Percentiles rank a stretch among this genome's conserved stretches.
Evolutionary conservation across 2,329 filamentous ascomycete species (phyloP).

Genomic region (Neoascochyta sp.): DNA sequence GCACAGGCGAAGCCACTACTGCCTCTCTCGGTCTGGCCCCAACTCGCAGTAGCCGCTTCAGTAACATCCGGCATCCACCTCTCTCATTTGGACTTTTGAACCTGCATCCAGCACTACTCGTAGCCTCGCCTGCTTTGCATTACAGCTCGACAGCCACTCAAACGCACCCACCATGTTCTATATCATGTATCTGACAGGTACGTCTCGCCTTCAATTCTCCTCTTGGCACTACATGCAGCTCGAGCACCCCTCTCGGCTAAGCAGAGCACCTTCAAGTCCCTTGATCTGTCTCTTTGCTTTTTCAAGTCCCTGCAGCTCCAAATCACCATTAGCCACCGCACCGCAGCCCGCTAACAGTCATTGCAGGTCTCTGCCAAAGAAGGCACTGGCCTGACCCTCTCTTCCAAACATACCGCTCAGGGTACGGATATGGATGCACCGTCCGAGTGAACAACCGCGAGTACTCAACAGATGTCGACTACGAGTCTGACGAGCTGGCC

Average conservation of each 20-base stretch:
- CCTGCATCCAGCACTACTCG: constrained; percentile 20
- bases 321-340: neutral
- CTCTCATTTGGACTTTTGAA: constrained; percentile 21
- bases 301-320: no score
- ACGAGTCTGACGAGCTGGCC: constrained; percentile 76
- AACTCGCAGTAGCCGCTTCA: constrained; percentile 35
- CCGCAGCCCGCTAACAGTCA: constrained; percentile 19
- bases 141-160: constrained; percentile 17
- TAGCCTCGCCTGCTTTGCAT: constrained; percentile 22
- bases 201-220: constrained; percentile 13
- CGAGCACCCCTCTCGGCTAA: no score
- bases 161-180: constrained; percentile 38
- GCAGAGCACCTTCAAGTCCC: no score
- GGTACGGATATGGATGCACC: constrained; percentile 77
- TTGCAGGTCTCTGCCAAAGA: constrained; percentile 82
- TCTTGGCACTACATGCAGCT: no score
- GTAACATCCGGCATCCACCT: constrained; percentile 21
- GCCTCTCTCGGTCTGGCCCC: constrained; percentile 28
- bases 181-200: constrained; percentile 45
- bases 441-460: constrained; percentile 95
- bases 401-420: constrained; percentile 76
- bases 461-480: constrained; percentile 86
- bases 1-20: constrained; percentile 39
- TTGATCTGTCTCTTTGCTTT: no score
- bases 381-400: constrained; percentile 89